Evolutionary conservation across 176 grass and related monocot species (phyloP).

Genomic region (Rhipidocladum racemiflorum): DNA sequence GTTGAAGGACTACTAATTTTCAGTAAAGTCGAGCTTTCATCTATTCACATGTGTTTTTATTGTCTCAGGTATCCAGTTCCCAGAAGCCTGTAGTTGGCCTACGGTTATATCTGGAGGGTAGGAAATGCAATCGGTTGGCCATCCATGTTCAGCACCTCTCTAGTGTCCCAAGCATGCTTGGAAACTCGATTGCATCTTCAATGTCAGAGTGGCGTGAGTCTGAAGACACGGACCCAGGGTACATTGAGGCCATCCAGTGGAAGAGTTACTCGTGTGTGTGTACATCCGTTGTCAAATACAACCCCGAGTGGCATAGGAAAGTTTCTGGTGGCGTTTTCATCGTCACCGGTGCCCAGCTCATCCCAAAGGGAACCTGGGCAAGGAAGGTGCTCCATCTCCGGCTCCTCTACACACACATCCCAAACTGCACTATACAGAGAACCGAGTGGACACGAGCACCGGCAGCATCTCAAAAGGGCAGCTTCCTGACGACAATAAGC

Average conservation of each 20-base stretch:
- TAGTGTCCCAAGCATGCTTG: constrained; percentile 85
- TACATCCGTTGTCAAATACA: constrained; percentile 57
- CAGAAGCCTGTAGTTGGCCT: constrained; percentile 75
- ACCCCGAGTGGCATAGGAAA: constrained; percentile 61
- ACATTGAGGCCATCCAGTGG: constrained; percentile 87
- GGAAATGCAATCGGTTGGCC: constrained; percentile 86
- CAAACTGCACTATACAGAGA: constrained; percentile 67
- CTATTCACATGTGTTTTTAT: constrained; percentile 7
- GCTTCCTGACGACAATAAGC: constrained; percentile 83
- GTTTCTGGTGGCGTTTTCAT: constrained; percentile 71
- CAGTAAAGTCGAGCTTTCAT: not conserved
- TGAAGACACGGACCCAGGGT: constrained; percentile 54
- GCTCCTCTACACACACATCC: constrained; percentile 71
- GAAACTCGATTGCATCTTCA: constrained; percentile 31
- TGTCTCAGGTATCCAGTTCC: constrained; percentile 63
- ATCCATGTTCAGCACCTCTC: constrained; percentile 98
- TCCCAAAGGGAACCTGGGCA: constrained; percentile 80
- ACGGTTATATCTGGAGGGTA: constrained; percentile 82
- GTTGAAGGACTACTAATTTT: not conserved
- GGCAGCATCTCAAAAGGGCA: constrained; percentile 77
- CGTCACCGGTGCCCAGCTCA: constrained; percentile 85
- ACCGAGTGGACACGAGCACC: constrained; percentile 68
- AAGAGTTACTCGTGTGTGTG: constrained; percentile 78
- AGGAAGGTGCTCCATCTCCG: constrained; percentile 81
- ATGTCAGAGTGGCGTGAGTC: constrained; percentile 75